phyloP scores from a whole-genome alignment of 202 grass and related monocot genomes.

The Dendrocalamus latiflorus region DNA sequence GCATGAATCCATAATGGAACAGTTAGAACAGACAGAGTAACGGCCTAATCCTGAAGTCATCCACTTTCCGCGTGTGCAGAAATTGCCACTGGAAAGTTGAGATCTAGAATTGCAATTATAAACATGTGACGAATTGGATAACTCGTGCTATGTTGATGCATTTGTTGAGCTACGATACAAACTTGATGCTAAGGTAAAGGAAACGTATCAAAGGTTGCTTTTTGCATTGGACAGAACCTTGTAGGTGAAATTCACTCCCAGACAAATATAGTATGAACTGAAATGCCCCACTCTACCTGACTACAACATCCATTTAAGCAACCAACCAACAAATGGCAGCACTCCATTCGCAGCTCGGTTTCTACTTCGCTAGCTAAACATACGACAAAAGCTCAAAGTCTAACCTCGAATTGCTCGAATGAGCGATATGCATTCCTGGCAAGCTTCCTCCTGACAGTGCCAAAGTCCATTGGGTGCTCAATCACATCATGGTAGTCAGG shows the following conservation, averaged over 20 bases:
- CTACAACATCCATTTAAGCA: neutral
- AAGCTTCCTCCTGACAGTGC: constrained; percentile 87
- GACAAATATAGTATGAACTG: constrained; percentile 37
- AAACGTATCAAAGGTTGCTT: neutral
- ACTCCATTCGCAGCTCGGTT: neutral
- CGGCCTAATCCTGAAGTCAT: neutral
- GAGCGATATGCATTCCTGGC: constrained; percentile 69
- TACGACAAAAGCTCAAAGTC: constrained; percentile 5
- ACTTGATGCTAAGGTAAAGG: neutral
- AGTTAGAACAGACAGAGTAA: neutral
- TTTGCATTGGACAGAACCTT: neutral
- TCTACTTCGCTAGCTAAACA: neutral
- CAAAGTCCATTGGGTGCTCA: constrained; percentile 95
- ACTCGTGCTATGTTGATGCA: neutral
- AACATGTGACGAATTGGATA: neutral
- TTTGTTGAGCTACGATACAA: neutral
- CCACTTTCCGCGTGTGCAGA: neutral
- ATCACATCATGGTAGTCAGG: constrained; percentile 97
- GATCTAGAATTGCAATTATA: neutral
- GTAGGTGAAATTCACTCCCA: neutral
- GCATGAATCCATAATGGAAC: neutral
- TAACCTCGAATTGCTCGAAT: constrained; percentile 95
- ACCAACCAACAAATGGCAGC: neutral
- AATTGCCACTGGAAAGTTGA: neutral
- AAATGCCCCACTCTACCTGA: constrained; percentile 3